These are phyloP conservation scores for Phytophthora pluvialis DNA, from an alignment of 352 stramenopile genomes.

Conservation along the genomic window DNA sequence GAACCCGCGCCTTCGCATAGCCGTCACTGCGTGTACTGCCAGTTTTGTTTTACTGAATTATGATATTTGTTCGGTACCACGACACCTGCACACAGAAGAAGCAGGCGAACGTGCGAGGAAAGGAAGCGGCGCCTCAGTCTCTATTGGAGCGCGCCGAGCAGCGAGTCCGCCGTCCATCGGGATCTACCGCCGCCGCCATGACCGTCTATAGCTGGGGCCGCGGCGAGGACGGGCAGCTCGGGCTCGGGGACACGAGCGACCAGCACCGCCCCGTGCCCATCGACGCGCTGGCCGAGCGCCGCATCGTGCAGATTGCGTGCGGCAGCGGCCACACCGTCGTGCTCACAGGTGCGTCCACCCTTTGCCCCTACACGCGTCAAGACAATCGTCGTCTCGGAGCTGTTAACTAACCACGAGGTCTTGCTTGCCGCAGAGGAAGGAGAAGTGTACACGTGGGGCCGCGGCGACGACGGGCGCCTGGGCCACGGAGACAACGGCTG, in stretches of 20 bases:
- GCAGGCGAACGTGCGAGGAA: constrained; percentile 11
- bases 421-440: constrained; percentile 56
- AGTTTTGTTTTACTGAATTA: neutral
- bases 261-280: constrained; percentile 85
- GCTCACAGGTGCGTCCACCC: constrained; percentile 55
- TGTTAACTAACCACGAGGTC: neutral
- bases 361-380: constrained; percentile 5
- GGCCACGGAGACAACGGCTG: constrained; percentile 96
- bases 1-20: too few species aligned
- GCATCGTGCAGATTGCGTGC: constrained; percentile 89
- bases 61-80: neutral
- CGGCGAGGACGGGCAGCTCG: constrained; percentile 88
- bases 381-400: neutral
- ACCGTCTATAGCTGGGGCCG: constrained; percentile 90
- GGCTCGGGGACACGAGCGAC: constrained; percentile 87
- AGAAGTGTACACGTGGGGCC: constrained; percentile 91
- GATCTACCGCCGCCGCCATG: constrained; percentile 20
- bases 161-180: neutral
- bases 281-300: constrained; percentile 82
- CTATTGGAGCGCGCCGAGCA: neutral
- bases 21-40: too few species aligned
- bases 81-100: constrained; percentile 1
- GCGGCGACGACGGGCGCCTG: constrained; percentile 88
- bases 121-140: constrained; percentile 25
- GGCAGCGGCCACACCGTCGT: constrained; percentile 91